Evolutionary conservation across 345 rosid genomes (phyloP).

Genomic region (Salix dunnii): DNA sequence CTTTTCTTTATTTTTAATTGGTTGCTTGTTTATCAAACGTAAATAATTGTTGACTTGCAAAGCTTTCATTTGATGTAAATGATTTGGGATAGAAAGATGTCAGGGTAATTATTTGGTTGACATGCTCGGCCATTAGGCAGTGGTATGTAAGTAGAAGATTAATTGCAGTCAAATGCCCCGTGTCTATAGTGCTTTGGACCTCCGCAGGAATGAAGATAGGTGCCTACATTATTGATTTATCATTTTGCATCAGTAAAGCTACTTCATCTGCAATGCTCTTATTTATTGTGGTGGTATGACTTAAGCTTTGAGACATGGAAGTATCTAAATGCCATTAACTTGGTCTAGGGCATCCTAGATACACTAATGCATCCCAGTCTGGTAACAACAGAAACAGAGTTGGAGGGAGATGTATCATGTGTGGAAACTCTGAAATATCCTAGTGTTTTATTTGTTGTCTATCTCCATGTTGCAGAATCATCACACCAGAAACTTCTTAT

Average conservation of each 20-base stretch:
- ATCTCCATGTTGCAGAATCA: slow-evolving; percentile 46
- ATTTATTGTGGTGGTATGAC: background rate
- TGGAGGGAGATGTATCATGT: background rate
- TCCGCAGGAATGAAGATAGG: background rate
- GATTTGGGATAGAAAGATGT: background rate
- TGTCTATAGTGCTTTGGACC: background rate
- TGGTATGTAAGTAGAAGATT: background rate
- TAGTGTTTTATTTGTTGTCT: background rate
- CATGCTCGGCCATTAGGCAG: background rate
- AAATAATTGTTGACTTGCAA: background rate
- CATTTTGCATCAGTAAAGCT: background rate
- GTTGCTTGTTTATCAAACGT: background rate
- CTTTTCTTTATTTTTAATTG: background rate
- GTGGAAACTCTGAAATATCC: background rate
- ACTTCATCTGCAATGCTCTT: background rate
- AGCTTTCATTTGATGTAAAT: background rate
- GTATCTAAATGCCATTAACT: background rate
- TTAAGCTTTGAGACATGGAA: background rate
- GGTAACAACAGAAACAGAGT: background rate
- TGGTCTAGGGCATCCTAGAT: background rate
- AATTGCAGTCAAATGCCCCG: background rate
- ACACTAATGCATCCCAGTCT: background rate
- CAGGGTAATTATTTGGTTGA: background rate
- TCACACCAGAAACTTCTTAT: slow-evolving; percentile 63
- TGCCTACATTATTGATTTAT: background rate